Evolutionary conservation across 192 early-diverging fungal species (phyloP).

Genomic region (Coemansia sp.): DNA sequence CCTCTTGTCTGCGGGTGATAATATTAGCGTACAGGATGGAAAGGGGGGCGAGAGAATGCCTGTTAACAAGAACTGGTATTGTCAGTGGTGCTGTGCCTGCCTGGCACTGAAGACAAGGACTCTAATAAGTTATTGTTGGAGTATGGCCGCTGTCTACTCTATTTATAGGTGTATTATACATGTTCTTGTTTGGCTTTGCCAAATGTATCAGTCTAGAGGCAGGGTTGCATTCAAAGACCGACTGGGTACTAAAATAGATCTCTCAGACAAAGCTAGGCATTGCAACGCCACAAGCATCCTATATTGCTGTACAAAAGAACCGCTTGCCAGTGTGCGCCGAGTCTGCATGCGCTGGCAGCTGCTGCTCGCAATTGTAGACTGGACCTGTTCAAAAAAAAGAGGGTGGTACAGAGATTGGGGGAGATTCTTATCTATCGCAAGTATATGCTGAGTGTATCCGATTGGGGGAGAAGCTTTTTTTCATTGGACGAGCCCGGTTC

Average conservation of each 20-base stretch:
- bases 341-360: background rate
- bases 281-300: slow-evolving; percentile 3
- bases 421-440: background rate
- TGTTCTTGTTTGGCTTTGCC: background rate
- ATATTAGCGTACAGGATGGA: slow-evolving; percentile 6
- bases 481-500: slow-evolving; percentile 2
- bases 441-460: background rate
- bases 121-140: background rate
- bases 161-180: slow-evolving; percentile 9
- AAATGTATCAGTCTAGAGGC: background rate
- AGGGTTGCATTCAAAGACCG: slow-evolving; percentile 1
- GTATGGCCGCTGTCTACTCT: background rate
- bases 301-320: background rate
- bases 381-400: background rate
- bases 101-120: slow-evolving; percentile 1
- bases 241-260: background rate
- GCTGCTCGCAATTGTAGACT: background rate
- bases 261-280: background rate
- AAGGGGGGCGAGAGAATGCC: background rate
- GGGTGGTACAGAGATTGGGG: slow-evolving; percentile 5
- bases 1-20: background rate
- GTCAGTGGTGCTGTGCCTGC: background rate
- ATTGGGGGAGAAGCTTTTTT: background rate
- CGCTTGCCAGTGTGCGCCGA: background rate
- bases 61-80: background rate